Conservation (phyloP, 2,329 filamentous ascomycete species). For the Juglanconis oblonga region DNA sequence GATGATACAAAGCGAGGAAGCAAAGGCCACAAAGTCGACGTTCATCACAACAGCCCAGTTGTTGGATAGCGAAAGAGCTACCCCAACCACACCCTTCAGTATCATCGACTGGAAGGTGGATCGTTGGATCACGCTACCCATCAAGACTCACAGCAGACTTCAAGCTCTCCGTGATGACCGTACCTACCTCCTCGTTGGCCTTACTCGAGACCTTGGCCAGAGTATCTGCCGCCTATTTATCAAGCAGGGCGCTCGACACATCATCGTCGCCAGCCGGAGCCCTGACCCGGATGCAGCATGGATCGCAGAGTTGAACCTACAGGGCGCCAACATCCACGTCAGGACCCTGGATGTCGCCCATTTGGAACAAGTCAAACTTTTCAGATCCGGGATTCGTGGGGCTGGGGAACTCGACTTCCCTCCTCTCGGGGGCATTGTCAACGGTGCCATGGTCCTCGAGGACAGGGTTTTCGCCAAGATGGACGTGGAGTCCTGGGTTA, state of each 20-base stretch:
- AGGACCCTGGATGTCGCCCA: conserved; percentile 28
- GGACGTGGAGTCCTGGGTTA: conserved; percentile 33
- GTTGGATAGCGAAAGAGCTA: conserved; percentile 13
- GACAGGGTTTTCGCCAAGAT: conserved; percentile 41
- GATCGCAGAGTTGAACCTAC: conserved; percentile 27
- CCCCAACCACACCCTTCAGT: conserved; percentile 23
- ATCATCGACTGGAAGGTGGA: conserved; percentile 39
- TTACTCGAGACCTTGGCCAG: conserved; percentile 44
- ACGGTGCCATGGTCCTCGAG: conserved; percentile 45
- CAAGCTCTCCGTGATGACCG: conserved; percentile 29
- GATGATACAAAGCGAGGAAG: too few species aligned
- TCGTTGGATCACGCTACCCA: conserved; percentile 24
- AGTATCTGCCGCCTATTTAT: conserved; percentile 38
- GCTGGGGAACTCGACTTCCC: conserved; percentile 21
- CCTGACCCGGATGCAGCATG: conserved; percentile 29
- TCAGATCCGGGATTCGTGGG: not conserved
- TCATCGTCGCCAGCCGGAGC: conserved; percentile 40
- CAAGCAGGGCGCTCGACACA: conserved; percentile 34
- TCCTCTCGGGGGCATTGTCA: conserved; percentile 37
- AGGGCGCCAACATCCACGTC: conserved; percentile 25
- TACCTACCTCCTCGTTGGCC: conserved; percentile 38
- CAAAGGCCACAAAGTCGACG: not conserved
- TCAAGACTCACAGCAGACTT: conserved; percentile 24
- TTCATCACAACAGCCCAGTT: conserved; percentile 18
- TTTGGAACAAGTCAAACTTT: conserved; percentile 24